Base-by-base conservation (phyloP, 1,284 basidiomycete genomes). In the Ustilago crameri region DNA sequence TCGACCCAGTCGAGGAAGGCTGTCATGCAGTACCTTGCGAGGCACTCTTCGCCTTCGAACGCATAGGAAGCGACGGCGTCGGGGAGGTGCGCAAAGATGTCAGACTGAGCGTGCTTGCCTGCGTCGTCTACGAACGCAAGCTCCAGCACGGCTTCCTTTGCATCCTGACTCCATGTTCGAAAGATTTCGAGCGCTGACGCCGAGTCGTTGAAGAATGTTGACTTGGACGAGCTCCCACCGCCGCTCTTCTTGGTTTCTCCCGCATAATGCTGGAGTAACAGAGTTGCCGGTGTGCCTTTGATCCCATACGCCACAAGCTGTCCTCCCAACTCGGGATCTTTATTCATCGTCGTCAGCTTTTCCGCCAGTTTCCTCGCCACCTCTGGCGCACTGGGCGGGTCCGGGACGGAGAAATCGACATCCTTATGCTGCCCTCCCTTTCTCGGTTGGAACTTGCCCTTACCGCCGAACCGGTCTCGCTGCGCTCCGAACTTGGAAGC, bases 1-100 rank as follows among this genome's bases (percentile, higher is more conserved):
- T 73, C 57, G 10, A 68, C 48, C 70, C 70, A 73, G 24, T 73
- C 70, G 22, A 73, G 47, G n/a, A 73, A 68, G 8, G 51, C 56
- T 8, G 65, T 64, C 17, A 62, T 4, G 42, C 60, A 64, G 38
- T 54, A 51, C 10, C 70, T 45, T 9, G 56, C 57, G 1, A 73
- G 53, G 35, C 70, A 73, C 32, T 34, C 51, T 12, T 68, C 58
- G 1, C 65, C 70, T 22, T 73, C 70, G 20, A 49, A 61, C 10
- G 40, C 27, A 50, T 27, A 62, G 0, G 59, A 67, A 0, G 52
- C 40, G 15, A 72, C 22, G 3, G 56, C 69, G 38, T 64, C 60
- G 3, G 52, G 23, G 14, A 67, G 35, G 30, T 55, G 32, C 8
- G 43, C 22, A 42, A 71, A 71, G 0, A 24, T 9, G 3, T 22